These are phyloP conservation scores for Saccharomyces cerevisiae DNA, from an alignment of 805 yeast genomes.

Conservation along the genomic window DNA sequence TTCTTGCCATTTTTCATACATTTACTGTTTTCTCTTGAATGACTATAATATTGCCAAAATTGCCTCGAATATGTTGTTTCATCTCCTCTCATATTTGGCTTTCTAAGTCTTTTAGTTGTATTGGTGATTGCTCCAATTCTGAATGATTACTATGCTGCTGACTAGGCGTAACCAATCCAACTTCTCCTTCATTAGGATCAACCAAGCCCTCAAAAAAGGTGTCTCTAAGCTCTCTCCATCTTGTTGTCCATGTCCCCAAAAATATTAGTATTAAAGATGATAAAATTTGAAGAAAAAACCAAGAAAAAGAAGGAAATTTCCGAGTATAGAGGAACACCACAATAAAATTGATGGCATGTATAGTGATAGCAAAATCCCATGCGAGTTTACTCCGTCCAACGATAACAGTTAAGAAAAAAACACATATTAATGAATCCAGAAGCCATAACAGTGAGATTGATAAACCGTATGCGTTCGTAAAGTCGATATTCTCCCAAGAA, in stretches of 20 bases:
- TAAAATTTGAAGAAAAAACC: constrained; percentile 77
- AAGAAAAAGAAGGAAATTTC: constrained; percentile 63
- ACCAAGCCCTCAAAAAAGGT: constrained; percentile 82
- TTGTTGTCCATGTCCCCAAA: constrained; percentile 80
- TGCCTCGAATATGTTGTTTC: neutral
- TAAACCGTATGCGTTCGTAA: constrained; percentile 74
- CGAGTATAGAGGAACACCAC: constrained; percentile 61
- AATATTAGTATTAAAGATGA: constrained; percentile 64
- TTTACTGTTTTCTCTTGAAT: neutral
- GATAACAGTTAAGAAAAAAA: constrained; percentile 71
- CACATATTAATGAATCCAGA: constrained; percentile 73
- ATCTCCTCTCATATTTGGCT: constrained; percentile 3
- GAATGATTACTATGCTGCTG: neutral
- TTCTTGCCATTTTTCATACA: neutral
- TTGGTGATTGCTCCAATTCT: neutral
- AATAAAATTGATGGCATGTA: constrained; percentile 69
- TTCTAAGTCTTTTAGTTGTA: constrained; percentile 15
- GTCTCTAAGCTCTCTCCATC: constrained; percentile 85
- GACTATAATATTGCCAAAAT: neutral
- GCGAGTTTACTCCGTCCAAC: constrained; percentile 92
- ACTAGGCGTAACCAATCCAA: neutral
- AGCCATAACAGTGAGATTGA: constrained; percentile 72
- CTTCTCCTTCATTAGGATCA: constrained; percentile 38
- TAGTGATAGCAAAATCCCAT: constrained; percentile 93
- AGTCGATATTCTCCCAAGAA: constrained; percentile 67